Evolutionary conservation across 2,329 filamentous ascomycete genomes (phyloP), one percentile per base, ranked within the genome.

Genomic region (Beauveria varroae): DNA sequence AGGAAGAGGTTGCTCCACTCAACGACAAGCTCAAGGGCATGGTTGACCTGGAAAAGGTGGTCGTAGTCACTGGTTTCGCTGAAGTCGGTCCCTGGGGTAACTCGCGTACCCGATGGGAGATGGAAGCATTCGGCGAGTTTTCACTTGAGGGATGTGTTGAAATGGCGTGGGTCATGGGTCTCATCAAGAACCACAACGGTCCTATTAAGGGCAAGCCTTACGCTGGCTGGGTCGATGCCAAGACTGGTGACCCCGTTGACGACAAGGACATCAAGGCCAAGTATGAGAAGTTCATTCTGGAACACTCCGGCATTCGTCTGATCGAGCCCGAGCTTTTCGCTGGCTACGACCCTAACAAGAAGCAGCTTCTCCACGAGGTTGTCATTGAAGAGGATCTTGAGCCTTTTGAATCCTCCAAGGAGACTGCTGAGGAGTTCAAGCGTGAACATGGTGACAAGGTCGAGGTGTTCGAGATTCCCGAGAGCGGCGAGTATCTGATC

Each of bases 91-190:
- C 95, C 8, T 99, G 95, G 96, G 95, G 95, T 81, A 99, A 98
- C 81, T 93, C 95, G 3, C 87, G 95, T 70, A 99, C 95, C 51
- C 87, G 95, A 64, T 99, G 95, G 95, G 95, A 99, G 80, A 99
- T 99, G 93, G 95, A 99, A 75, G 93, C 95, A 1, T 87, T 93
- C 67, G 95, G 95, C 72, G 85, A 96, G 71, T 99, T 99, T 79
- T 98, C 95, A 9, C 85, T 99, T 16, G 96, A 99, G 76, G 95
- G 95, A 34, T 98, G 95, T 70, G 89, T 99, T 63, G 95, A 99
- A 77, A 99, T 99, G 95, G 93, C 95, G 37, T 99, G 95, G 95
- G 91, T 99, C 75, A 99, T 98, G 93, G 95, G 95, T 71, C 86
- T 98, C 63, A 98, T 99, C 80, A 97, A 93, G 83, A 96, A 99